Percentiles rank a stretch among this genome's conserved stretches.
These are phyloP conservation scores for Ambrosiella xylebori DNA, from an alignment of 2,329 filamentous ascomycete genomes.

Conservation along the genomic window DNA sequence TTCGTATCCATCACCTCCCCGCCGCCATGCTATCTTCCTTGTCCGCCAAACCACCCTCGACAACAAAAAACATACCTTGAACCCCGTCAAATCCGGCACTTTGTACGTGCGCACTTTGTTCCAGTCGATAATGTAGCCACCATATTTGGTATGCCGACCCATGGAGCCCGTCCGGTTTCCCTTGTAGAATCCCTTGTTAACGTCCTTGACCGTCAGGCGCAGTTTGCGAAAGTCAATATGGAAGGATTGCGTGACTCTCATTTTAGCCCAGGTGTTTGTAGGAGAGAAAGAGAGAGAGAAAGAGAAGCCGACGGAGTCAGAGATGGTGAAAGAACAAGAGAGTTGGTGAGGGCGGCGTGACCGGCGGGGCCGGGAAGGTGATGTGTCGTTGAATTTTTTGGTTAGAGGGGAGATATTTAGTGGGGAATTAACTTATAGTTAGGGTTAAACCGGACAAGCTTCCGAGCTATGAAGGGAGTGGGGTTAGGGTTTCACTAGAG, in stretches of 20 bases:
- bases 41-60: background rate
- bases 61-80: slow-evolving; percentile 41
- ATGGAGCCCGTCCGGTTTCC: slow-evolving; percentile 78
- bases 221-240: slow-evolving; percentile 55
- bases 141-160: slow-evolving; percentile 68
- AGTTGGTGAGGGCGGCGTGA: no score
- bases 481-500: no score
- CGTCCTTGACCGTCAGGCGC: slow-evolving; percentile 77
- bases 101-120: slow-evolving; percentile 81
- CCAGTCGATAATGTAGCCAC: slow-evolving; percentile 72
- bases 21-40: background rate
- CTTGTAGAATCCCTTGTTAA: slow-evolving; percentile 93
- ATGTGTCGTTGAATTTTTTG: no score
- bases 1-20: background rate
- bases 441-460: no score
- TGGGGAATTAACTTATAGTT: no score
- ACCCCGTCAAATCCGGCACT: slow-evolving; percentile 53
- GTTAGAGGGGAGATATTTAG: no score
- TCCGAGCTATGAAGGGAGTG: no score
- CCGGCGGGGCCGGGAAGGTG: no score
- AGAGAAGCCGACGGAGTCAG: background rate
- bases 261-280: slow-evolving; percentile 21
- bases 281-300: background rate
- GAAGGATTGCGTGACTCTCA: slow-evolving; percentile 53
- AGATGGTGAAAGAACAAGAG: background rate